Percentiles rank a stretch among this genome's conserved stretches.
These are phyloP conservation scores for Kokia cookei DNA, from an alignment of 441 rosid genomes.

Conservation along the genomic window DNA sequence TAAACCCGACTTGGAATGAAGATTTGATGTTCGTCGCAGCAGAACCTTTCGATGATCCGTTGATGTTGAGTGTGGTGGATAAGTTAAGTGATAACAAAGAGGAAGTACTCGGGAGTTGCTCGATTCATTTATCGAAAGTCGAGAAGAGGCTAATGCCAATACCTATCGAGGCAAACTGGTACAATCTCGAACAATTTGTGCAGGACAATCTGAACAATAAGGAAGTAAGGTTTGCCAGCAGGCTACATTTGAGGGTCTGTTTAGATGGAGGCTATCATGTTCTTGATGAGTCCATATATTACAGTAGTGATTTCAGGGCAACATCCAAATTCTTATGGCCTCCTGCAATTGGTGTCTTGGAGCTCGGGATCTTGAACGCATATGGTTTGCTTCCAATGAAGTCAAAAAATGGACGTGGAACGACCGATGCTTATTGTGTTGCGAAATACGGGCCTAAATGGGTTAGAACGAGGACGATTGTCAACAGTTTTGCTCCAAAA, in stretches of 20 bases:
- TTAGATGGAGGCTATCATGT: slow-evolving; percentile 55
- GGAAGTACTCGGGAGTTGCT: slow-evolving; percentile 29
- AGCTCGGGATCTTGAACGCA: slow-evolving; percentile 43
- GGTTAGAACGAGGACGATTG: slow-evolving; percentile 42
- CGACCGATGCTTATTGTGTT: slow-evolving; percentile 45
- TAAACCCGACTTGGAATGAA: slow-evolving; percentile 21
- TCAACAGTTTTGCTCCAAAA: slow-evolving; percentile 34
- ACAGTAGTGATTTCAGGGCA: slow-evolving; percentile 40
- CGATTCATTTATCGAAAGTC: slow-evolving; percentile 22
- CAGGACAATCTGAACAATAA: slow-evolving; percentile 35
- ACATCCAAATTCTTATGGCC: slow-evolving; percentile 34
- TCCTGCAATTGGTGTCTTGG: slow-evolving; percentile 41
- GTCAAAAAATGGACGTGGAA: slow-evolving; percentile 39
- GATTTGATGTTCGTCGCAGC: slow-evolving; percentile 28
- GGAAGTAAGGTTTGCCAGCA: slow-evolving; percentile 45
- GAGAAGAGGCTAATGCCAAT: slow-evolving; percentile 28
- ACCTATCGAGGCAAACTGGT: slow-evolving; percentile 12
- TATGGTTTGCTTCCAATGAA: slow-evolving; percentile 37
- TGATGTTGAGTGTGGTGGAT: slow-evolving; percentile 33
- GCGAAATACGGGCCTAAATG: slow-evolving; percentile 52
- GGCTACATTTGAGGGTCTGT: slow-evolving; percentile 35
- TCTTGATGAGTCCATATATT: slow-evolving; percentile 39
- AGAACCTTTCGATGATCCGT: slow-evolving; percentile 38
- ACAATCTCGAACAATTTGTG: slow-evolving; percentile 13
- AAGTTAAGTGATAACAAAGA: slow-evolving; percentile 27